Percentiles rank a stretch among this genome's conserved stretches.
Conservation (phyloP, 441 rosid genomes). For the Pelargonium cotyledonis region DNA sequence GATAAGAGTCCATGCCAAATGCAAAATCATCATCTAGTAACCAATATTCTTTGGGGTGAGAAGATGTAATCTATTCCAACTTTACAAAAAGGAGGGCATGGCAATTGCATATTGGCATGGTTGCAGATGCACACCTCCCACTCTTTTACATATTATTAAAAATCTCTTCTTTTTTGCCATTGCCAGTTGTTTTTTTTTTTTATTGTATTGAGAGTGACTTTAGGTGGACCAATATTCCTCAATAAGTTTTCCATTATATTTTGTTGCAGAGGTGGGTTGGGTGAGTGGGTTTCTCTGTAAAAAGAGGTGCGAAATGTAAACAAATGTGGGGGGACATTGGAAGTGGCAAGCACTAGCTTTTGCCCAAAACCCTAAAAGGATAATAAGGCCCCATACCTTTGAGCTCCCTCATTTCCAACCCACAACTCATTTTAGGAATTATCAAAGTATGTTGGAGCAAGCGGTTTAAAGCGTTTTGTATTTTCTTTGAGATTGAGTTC, state of each 20-base stretch:
- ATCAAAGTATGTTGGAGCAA: no score
- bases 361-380: conserved; percentile 23
- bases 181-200: conserved; percentile 23
- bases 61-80: conserved; percentile 1
- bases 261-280: conserved; percentile 23
- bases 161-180: background rate
- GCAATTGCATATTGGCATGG: background rate
- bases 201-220: conserved; percentile 21
- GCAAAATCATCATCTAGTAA: no score
- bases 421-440: no score
- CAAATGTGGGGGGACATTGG: background rate
- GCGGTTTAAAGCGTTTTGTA: no score
- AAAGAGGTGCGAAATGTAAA: conserved; percentile 35
- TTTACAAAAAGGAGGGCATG: background rate
- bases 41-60: no score
- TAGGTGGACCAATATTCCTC: conserved; percentile 37
- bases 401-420: background rate
- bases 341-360: conserved; percentile 43
- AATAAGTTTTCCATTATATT: conserved; percentile 13
- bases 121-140: background rate
- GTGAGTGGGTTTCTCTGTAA: conserved; percentile 29
- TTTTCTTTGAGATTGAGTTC: no score
- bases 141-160: no score
- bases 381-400: conserved; percentile 33
- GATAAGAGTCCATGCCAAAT: no score